Base-by-base conservation (phyloP, 2,329 filamentous ascomycete genomes). In the Aspergillus japonicus region DNA sequence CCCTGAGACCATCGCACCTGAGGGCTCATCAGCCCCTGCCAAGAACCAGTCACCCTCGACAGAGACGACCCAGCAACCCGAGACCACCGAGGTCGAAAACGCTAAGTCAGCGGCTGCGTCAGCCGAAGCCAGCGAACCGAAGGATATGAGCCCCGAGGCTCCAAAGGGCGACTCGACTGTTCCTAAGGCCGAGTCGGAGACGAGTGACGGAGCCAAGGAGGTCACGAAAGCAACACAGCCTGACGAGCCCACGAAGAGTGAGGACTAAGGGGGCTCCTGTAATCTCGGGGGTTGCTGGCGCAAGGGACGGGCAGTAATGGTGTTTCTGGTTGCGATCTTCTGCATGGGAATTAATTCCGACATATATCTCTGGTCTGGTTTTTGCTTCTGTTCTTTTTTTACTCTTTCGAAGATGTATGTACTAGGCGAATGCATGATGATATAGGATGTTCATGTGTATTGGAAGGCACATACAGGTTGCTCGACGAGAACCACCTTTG, bases 251-350 rank as follows among this genome's bases (percentile, higher is more conserved):
- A 64, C 68, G 55, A 73, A 72, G 66, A 71, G 67, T 47, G 70
- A 75, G 61, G 69, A 69, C 61, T 68, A 59, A 55, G 5, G 26
- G 54, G 60, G 60, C 56, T 56, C 54, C 58, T 62, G 57, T 61
- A 62, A 63, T 57, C 54, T 59, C 62, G 59, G 63, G 26, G 67
- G 67, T 65, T 69, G 60, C 66, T 70, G 72, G 72, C 73, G 73
- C 69, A 75, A 74, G 54, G 68, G 71, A 64, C 65, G 64, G 69
- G 70, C 66, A 69, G 68, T 68, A 42, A 70, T 66, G 74, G 74
- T 75, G 73, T 76, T 76, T 71, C 60, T 66, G 70, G 47, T 21
- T 47, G 24, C 21, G 19, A 47, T 55, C 26, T 44, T 61, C 55
- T 50, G 52, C 64, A 56, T 56, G 59, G 50, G 47, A 44, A 51